Evolutionary conservation across 1,284 basidiomycete species (phyloP).

Genomic region (Leccinum griseonigrum): DNA sequence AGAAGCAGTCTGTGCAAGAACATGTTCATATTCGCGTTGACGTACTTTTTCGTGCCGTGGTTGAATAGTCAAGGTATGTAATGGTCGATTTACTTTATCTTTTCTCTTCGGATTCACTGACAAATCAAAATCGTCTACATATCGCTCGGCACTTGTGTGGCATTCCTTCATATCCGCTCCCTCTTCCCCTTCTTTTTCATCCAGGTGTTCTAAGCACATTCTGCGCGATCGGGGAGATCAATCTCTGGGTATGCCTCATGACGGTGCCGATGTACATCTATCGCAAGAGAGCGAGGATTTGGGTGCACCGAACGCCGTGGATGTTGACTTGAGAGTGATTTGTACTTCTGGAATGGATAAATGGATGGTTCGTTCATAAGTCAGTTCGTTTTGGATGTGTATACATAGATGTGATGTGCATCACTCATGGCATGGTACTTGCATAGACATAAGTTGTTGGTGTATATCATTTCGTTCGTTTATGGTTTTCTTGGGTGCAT

Average conservation of each 20-base stretch:
- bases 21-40: background rate
- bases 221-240: background rate
- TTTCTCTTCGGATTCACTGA: background rate
- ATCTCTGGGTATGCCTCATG: background rate
- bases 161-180: background rate
- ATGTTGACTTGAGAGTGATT: background rate
- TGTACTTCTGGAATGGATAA: background rate
- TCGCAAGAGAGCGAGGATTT: slow-evolving; percentile 1
- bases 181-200: background rate
- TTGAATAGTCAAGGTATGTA: background rate
- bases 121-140: background rate
- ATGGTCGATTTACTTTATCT: background rate
- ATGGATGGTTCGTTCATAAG: background rate
- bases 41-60: background rate
- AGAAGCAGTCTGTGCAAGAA: background rate
- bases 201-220: background rate
- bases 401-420: background rate
- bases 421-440: background rate
- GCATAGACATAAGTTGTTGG: background rate
- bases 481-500: too few species aligned
- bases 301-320: slow-evolving; percentile 1
- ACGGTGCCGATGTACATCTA: slow-evolving; percentile 3
- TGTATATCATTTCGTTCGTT: too few species aligned
- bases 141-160: background rate
- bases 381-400: background rate